phyloP scores from a whole-genome alignment of 2,329 filamentous ascomycete genomes.

The Colletotrichum caudatum region DNA sequence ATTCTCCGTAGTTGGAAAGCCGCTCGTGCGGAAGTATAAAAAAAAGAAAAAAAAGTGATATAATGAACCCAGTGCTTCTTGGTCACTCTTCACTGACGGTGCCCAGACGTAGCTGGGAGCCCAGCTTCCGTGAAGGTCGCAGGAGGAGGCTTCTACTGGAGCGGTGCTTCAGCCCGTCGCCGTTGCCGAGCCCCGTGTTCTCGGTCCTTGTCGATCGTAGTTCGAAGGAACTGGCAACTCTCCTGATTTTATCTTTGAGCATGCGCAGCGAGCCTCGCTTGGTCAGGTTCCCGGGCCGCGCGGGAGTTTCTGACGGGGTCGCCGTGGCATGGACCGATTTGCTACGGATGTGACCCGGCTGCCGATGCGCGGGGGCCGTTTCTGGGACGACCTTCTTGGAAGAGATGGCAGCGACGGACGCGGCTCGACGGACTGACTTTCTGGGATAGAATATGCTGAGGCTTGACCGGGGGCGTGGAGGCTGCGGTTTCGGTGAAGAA shows the following conservation, averaged over 20 bases:
- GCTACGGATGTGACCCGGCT: constrained; percentile 8
- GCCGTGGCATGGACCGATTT: background rate
- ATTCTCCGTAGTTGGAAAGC: background rate
- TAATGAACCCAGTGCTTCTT: background rate
- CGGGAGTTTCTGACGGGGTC: background rate
- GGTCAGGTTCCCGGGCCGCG: background rate
- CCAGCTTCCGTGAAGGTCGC: constrained; percentile 18
- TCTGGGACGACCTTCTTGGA: background rate
- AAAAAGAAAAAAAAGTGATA: no score
- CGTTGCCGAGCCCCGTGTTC: background rate
- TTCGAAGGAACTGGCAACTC: constrained; percentile 39
- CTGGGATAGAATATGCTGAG: constrained; percentile 11
- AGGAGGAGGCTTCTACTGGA: constrained; percentile 30
- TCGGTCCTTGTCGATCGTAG: constrained; percentile 21
- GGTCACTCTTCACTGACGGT: constrained; percentile 35
- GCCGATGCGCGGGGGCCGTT: background rate
- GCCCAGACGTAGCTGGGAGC: constrained; percentile 20
- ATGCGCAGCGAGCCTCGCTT: constrained; percentile 26
- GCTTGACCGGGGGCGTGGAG: constrained; percentile 9
- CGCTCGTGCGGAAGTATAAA: background rate
- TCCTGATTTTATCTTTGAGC: constrained; percentile 29
- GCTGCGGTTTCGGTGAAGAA: constrained; percentile 2
- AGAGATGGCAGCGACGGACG: background rate
- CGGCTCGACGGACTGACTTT: constrained; percentile 17
- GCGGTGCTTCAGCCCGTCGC: constrained; percentile 15